A percentile compares a stretch with the other conserved stretches of the same genome.
These are phyloP conservation scores for Geotrichum aggregatum DNA, from an alignment of 1,139 yeast genomes.

Conservation along the genomic window DNA sequence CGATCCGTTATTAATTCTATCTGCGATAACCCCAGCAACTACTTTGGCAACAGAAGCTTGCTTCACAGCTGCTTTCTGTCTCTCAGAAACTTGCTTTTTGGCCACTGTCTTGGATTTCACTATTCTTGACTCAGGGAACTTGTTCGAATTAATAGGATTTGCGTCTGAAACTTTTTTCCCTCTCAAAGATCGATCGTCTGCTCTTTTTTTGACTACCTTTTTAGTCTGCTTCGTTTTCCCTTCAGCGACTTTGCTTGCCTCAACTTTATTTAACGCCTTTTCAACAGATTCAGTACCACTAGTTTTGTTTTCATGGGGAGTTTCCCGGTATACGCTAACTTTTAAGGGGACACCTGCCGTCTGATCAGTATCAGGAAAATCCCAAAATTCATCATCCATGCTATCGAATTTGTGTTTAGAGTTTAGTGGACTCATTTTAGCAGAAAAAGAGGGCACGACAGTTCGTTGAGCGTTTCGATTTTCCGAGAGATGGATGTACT, in stretches of 20 bases:
- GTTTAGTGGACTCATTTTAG: neutral
- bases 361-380: constrained; percentile 9
- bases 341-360: neutral
- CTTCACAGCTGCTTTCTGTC: neutral
- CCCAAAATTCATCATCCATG: constrained; percentile 22
- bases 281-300: neutral
- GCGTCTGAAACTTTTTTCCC: neutral
- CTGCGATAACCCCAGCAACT: neutral
- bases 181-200: neutral
- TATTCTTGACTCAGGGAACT: neutral
- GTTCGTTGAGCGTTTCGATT: neutral
- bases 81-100: neutral
- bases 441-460: constrained; percentile 9
- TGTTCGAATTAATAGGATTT: neutral
- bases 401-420: constrained; percentile 5
- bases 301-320: no score
- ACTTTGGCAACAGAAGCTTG: neutral
- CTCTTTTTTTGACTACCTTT: neutral
- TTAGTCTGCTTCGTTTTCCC: neutral
- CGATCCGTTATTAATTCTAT: neutral
- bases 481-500: constrained; percentile 5
- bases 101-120: neutral
- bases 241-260: neutral
- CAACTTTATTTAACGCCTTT: neutral
- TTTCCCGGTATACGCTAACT: neutral